phyloP scores from a whole-genome alignment of 1,284 basidiomycete species.

The Trichosporon sp. region DNA sequence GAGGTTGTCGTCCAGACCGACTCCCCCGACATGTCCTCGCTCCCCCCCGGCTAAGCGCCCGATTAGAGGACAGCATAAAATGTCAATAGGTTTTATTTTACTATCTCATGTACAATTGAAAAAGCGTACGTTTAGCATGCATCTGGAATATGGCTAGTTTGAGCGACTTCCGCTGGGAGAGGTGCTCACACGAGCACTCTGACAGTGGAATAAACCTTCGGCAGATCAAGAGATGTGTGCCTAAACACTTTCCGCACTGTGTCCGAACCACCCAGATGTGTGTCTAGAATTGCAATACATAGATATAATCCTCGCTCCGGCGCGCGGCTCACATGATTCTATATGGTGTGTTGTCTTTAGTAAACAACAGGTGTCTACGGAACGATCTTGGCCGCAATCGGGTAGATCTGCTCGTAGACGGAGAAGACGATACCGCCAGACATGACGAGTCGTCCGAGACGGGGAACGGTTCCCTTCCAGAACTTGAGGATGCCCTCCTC shows the following conservation, averaged over 20 bases:
- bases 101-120: constrained; percentile 14
- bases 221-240: background rate
- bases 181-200: background rate
- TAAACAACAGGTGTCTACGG: background rate
- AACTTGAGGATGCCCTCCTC: constrained; percentile 86
- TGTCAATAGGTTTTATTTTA: constrained; percentile 12
- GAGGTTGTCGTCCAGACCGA: constrained; percentile 60
- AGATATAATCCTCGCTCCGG: background rate
- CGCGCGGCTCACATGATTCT: background rate
- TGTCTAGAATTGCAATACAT: constrained; percentile 10
- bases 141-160: constrained; percentile 14
- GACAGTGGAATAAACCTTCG: too few species aligned
- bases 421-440: constrained; percentile 96
- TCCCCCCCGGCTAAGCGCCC: constrained; percentile 76
- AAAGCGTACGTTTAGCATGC: constrained; percentile 20
- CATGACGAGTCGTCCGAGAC: constrained; percentile 78
- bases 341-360: background rate
- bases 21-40: constrained; percentile 76
- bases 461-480: constrained; percentile 94
- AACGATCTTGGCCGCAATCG: constrained; percentile 37
- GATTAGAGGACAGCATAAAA: background rate
- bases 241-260: too few species aligned
- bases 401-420: constrained; percentile 69
- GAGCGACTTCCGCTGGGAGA: background rate
- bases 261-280: background rate